Percentiles rank a stretch among this genome's conserved stretches.
Evolutionary conservation across 2,329 filamentous ascomycete species (phyloP).

Genomic region (Colletotrichum eremochloae): DNA sequence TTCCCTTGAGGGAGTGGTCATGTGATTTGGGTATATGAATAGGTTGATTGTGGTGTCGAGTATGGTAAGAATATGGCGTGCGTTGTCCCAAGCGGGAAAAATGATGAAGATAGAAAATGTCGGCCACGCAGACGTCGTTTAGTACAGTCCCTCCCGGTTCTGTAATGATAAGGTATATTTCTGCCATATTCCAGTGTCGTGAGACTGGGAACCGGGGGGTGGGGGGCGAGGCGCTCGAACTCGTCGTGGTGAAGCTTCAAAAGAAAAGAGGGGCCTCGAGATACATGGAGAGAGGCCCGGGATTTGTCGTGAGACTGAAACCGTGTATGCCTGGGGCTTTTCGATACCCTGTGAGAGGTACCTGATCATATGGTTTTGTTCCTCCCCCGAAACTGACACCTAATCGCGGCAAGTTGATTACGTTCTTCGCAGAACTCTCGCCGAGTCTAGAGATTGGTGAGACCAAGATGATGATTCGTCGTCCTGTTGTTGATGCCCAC

Average conservation of each 20-base stretch:
- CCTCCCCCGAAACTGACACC: conserved; percentile 26
- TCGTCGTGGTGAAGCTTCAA: neutral
- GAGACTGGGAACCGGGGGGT: conserved; percentile 21
- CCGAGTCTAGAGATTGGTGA: conserved; percentile 34
- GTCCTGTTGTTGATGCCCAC: conserved; percentile 27
- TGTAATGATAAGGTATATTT: conserved; percentile 37
- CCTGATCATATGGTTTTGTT: conserved; percentile 14
- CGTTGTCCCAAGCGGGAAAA: neutral
- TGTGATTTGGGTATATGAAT: conserved; percentile 39
- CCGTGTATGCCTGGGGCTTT: conserved; percentile 28
- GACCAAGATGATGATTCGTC: conserved; percentile 29
- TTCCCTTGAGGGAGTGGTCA: conserved; percentile 42
- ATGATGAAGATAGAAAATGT: neutral
- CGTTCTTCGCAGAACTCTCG: conserved; percentile 41
- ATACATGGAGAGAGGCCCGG: conserved; percentile 12
- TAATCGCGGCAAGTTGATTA: conserved; percentile 24
- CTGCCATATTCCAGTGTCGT: conserved; percentile 21
- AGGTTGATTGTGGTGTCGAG: conserved; percentile 23
- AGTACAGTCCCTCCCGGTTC: neutral
- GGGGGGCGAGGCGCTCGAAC: conserved; percentile 2
- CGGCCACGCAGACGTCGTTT: neutral
- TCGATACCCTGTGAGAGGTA: conserved; percentile 18
- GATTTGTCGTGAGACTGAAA: conserved; percentile 40
- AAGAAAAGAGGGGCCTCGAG: neutral
- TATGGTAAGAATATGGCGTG: neutral